Conservation (phyloP, 1,284 basidiomycete species). For the Rhodotorula mucilaginosa region DNA sequence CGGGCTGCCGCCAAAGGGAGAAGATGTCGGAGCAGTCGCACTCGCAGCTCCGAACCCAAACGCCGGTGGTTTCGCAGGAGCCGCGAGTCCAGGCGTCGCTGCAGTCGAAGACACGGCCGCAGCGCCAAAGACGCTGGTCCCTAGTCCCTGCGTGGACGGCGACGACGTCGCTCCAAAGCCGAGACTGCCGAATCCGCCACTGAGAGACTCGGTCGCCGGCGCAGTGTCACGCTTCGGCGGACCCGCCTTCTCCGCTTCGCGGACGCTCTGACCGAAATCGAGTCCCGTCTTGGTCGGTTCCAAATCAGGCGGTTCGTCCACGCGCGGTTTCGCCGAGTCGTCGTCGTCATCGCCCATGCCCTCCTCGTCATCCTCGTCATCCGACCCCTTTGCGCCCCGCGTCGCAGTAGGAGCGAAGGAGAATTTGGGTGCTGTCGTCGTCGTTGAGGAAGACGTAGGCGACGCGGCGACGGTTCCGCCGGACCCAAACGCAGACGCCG, state of each 20-base stretch:
- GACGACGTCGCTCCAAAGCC: slow-evolving; percentile 17
- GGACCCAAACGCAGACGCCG: not conserved
- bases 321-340: slow-evolving; percentile 19
- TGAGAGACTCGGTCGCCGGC: not conserved
- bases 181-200: slow-evolving; percentile 27
- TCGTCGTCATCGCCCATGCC: slow-evolving; percentile 12
- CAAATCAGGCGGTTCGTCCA: slow-evolving; percentile 40
- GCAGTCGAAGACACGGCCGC: not conserved
- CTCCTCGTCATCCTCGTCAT: slow-evolving; percentile 19
- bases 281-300: slow-evolving; percentile 31
- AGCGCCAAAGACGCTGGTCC: slow-evolving; percentile 13
- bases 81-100: not conserved
- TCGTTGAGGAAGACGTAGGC: not conserved
- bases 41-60: slow-evolving; percentile 23
- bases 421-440: not conserved
- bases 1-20: not conserved
- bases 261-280: slow-evolving; percentile 27
- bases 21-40: not conserved
- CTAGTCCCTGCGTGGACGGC: not conserved
- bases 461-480: not conserved
- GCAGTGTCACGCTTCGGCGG: not conserved
- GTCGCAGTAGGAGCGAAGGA: not conserved
- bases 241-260: slow-evolving; percentile 12
- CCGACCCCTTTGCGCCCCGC: not conserved
- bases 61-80: not conserved